Conservation (phyloP, 2,329 filamentous ascomycete species). For the Aureobasidium lini region DNA sequence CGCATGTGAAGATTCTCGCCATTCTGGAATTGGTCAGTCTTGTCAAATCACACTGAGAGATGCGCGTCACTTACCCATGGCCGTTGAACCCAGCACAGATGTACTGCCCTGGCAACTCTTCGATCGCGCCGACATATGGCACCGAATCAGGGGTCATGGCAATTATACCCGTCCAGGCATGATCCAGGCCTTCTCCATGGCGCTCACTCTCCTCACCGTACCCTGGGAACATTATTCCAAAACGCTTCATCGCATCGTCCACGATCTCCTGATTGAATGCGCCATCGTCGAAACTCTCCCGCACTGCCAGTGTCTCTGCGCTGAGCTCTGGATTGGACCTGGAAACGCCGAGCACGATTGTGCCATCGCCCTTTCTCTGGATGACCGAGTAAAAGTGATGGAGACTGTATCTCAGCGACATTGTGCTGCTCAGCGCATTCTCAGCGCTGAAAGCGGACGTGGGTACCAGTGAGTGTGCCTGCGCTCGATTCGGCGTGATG, state of each 20-base stretch:
- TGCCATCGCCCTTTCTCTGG: constrained; percentile 37
- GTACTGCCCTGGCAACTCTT: constrained; percentile 37
- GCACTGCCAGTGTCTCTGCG: constrained; percentile 18
- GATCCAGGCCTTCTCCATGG: constrained; percentile 39
- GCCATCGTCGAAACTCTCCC: constrained; percentile 34
- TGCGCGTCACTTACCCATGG: constrained; percentile 28
- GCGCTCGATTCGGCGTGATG: constrained; percentile 38
- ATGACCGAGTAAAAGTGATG: constrained; percentile 46
- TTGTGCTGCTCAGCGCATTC: constrained; percentile 32
- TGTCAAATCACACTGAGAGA: too few species aligned
- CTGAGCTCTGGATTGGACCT: constrained; percentile 32
- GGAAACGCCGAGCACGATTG: constrained; percentile 37
- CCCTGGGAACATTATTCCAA: constrained; percentile 30
- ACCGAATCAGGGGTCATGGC: constrained; percentile 40
- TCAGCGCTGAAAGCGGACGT: constrained; percentile 29
- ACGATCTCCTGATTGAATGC: constrained; percentile 34
- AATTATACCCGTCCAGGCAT: constrained; percentile 43
- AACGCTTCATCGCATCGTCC: constrained; percentile 31
- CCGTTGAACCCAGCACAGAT: constrained; percentile 46
- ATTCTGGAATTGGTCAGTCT: constrained; percentile 21
- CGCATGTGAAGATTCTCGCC: constrained; percentile 41
- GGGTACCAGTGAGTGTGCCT: constrained; percentile 40
- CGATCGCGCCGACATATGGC: constrained; percentile 39
- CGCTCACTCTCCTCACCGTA: constrained; percentile 13
- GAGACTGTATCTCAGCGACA: constrained; percentile 40